These are phyloP conservation scores for Phialophora tarda DNA, from an alignment of 2,329 filamentous ascomycete species.

Conservation along the genomic window DNA sequence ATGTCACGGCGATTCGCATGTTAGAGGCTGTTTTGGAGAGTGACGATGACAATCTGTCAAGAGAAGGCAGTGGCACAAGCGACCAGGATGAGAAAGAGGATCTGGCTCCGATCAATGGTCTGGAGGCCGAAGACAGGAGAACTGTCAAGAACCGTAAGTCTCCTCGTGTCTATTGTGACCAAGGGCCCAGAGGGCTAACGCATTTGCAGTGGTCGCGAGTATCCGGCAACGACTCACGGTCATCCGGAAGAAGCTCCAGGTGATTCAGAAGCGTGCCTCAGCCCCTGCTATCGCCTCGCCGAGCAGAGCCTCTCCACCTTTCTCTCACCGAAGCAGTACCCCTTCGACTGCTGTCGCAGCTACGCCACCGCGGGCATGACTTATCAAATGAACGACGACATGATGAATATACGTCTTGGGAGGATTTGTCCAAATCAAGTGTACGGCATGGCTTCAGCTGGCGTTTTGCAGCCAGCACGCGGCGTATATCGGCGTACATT, in stretches of 20 bases:
- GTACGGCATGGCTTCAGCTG: neutral
- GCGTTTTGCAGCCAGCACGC: conserved; percentile 4
- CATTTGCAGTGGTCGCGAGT: conserved; percentile 52
- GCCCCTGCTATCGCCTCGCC: conserved; percentile 44
- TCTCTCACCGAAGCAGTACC: conserved; percentile 34
- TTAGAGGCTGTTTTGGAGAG: conserved; percentile 90
- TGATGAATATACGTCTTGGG: conserved; percentile 13
- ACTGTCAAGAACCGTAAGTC: conserved; percentile 58
- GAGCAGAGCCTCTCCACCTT: conserved; percentile 36
- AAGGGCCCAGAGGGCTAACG: conserved; percentile 37
- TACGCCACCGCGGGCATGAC: conserved; percentile 33
- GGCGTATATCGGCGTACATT: conserved; percentile 18
- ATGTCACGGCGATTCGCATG: conserved; percentile 91
- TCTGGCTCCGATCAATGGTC: conserved; percentile 49
- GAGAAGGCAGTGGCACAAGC: conserved; percentile 39
- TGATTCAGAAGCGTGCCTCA: conserved; percentile 55
- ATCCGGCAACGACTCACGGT: conserved; percentile 55
- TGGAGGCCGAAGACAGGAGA: conserved; percentile 55
- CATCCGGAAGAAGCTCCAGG: conserved; percentile 56
- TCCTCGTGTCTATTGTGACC: neutral
- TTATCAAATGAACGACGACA: conserved; percentile 14
- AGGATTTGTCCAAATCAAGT: neutral
- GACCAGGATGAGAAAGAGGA: conserved; percentile 44
- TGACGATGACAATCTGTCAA: conserved; percentile 62
- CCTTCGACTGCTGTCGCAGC: conserved; percentile 21